Evolutionary conservation across 331 rosid genomes (phyloP).

Genomic region (Cydonia oblonga): DNA sequence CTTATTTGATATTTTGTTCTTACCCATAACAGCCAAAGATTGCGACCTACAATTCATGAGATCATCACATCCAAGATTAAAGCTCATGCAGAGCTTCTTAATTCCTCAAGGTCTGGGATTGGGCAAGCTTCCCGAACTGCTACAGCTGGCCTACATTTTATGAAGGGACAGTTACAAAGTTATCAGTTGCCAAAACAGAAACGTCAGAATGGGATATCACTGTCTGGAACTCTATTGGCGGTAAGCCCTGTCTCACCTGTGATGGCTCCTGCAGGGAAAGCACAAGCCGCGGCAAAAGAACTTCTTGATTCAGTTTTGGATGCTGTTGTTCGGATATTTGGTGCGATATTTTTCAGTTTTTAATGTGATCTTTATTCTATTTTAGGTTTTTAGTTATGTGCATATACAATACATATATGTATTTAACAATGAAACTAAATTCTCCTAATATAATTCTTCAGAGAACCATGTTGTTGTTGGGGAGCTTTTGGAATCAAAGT

Average conservation of each 20-base stretch:
- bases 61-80: conserved; percentile 79
- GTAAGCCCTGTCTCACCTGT: conserved; percentile 95
- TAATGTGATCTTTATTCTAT: background rate
- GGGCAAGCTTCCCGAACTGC: conserved; percentile 41
- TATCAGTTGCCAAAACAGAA: conserved; percentile 79
- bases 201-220: conserved; percentile 72
- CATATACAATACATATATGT: background rate
- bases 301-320: conserved; percentile 87
- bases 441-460: conserved; percentile 18
- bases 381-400: background rate
- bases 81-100: conserved; percentile 55
- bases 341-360: conserved; percentile 27
- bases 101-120: conserved; percentile 55
- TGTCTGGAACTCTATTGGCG: conserved; percentile 64
- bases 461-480: conserved; percentile 96
- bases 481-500: conserved; percentile 80
- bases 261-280: conserved; percentile 94
- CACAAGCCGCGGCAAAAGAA: conserved; percentile 76
- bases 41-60: conserved; percentile 93
- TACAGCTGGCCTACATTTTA: conserved; percentile 49
- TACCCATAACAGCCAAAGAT: conserved; percentile 63
- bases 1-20: conserved; percentile 18
- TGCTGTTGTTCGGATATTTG: conserved; percentile 69
- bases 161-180: conserved; percentile 75
- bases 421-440: conserved; percentile 5